These are phyloP conservation scores for Kandelia obovata DNA, from an alignment of 345 rosid genomes.

Conservation along the genomic window DNA sequence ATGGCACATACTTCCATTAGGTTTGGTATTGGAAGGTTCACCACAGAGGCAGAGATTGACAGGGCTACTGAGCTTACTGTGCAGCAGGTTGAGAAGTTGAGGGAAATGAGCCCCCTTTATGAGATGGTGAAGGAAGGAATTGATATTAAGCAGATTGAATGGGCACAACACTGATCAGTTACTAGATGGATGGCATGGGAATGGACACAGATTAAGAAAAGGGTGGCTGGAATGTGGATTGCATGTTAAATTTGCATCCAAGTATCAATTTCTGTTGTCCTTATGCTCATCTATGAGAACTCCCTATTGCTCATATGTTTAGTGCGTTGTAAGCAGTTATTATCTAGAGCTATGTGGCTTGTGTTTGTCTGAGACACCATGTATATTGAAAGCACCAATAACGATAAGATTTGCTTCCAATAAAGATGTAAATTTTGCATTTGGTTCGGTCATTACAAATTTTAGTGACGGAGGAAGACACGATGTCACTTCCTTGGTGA, in stretches of 20 bases:
- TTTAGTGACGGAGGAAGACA: background rate
- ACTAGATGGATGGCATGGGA: background rate
- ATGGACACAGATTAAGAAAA: background rate
- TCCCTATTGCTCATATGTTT: constrained; percentile 8
- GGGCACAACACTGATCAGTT: constrained; percentile 75
- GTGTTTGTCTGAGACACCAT: background rate
- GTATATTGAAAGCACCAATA: background rate
- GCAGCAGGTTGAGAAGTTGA: constrained; percentile 78
- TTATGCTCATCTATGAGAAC: constrained; percentile 12
- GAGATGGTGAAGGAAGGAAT: constrained; percentile 93
- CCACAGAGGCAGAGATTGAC: constrained; percentile 82
- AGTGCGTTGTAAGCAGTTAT: constrained; percentile 8
- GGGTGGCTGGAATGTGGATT: constrained; percentile 2
- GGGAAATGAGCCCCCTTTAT: constrained; percentile 97
- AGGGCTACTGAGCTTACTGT: constrained; percentile 81
- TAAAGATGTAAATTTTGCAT: background rate
- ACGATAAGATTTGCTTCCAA: background rate
- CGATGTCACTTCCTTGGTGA: background rate
- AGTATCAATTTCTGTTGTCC: constrained; percentile 3
- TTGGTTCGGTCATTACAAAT: background rate
- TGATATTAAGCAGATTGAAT: constrained; percentile 73
- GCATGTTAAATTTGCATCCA: background rate
- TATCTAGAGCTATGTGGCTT: background rate
- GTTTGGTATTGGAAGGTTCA: constrained; percentile 95
- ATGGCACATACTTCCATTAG: constrained; percentile 98